A percentile compares a stretch with the other conserved stretches of the same genome.
Evolutionary conservation across 148 eudicot genomes (phyloP).

Genomic region (Chenopodium formosanum): DNA sequence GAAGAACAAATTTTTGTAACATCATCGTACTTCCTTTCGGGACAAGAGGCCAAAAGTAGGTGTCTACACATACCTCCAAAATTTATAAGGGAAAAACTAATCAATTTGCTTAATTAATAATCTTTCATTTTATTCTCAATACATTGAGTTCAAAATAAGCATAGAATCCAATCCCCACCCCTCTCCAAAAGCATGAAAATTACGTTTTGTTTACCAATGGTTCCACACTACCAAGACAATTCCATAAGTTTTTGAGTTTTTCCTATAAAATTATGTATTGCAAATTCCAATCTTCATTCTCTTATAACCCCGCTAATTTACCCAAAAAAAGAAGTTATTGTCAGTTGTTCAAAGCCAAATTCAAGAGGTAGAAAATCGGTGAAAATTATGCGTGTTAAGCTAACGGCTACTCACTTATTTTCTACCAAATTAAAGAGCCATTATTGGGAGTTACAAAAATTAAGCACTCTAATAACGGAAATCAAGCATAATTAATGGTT

Average conservation of each 20-base stretch:
- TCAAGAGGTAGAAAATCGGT: neutral
- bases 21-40: too few relatives aligned
- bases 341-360: neutral
- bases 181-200: neutral
- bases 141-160: neutral
- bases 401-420: neutral
- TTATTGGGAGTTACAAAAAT: conserved; percentile 10
- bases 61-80: too few relatives aligned
- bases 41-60: too few relatives aligned
- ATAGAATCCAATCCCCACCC: conserved; percentile 5
- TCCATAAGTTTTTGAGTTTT: conserved; percentile 2
- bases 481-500: conserved; percentile 16
- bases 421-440: conserved; percentile 3
- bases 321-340: too few relatives aligned
- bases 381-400: neutral
- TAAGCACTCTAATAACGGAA: conserved; percentile 10
- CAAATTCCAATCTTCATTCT: neutral
- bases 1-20: too few relatives aligned
- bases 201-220: neutral
- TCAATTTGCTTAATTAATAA: neutral
- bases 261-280: neutral
- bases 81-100: too few relatives aligned
- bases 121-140: neutral
- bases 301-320: neutral
- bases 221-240: neutral